Base-by-base conservation (phyloP, 352 stramenopile genomes). In the Blastocystis sp. region DNA sequence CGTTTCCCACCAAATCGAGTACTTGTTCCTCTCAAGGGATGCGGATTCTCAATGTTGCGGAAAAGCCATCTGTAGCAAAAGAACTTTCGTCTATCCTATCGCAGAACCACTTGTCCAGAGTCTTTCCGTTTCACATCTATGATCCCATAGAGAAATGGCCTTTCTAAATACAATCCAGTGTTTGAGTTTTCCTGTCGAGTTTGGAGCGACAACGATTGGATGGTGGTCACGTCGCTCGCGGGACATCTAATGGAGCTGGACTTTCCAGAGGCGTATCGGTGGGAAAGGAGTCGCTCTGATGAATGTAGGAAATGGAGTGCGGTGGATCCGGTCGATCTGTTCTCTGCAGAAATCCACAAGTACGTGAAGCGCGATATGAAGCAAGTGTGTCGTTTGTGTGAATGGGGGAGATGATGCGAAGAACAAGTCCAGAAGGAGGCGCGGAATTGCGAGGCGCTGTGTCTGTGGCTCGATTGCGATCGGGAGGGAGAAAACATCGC, bases 401-500 rank as follows among this genome's bases (percentile, higher is more conserved):
- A 49, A 36, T 32, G 18, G 36, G 79, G n/a, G n/a, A 14, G 27
- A n/a, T 79, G 9, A 75, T 7, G 11, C 36, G 0, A 63, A 81
- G 69, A 64, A 44, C 94, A 92, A 73, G 89, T 97, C 16, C 46
- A 91, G 72, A 87, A 87, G 1, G 92, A 96, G 84, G 90, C 92
- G 16, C 88, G 89, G 8, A 67, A 88, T 32, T 91, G 89, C 44
- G 88, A 96, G 84, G 91, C 94, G 90, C 91, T 98, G 0, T 90
- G 97, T 40, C 89, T 98, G 40, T 99, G 97, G 97, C 89, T 99
- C 29, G 97, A 99, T 93, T 99, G 96, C 87, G 97, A 99, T 93
- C 93, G 95, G 34, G 97, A 99, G 88, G 96, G 97, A n/a, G 96
- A 99, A 88, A 97, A 97, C 71, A 99, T 99, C 87, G 94, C 93